These are phyloP conservation scores for Helminthosporium solani DNA, from an alignment of 2,329 filamentous ascomycete genomes.

Conservation along the genomic window DNA sequence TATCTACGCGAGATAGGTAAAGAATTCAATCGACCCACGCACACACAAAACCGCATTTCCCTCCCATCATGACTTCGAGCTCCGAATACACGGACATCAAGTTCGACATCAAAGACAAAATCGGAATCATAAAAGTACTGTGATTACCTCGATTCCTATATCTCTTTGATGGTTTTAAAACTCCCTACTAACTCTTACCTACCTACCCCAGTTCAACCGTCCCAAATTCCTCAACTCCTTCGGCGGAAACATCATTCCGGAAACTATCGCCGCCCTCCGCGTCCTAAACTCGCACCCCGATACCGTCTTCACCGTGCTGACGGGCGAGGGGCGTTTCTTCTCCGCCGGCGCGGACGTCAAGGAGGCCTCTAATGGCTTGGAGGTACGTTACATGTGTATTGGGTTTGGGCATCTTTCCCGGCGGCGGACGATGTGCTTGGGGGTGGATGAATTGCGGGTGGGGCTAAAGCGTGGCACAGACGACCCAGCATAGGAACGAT, in stretches of 20 bases:
- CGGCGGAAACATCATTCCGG: conserved; percentile 47
- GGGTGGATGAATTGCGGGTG: conserved; percentile 1
- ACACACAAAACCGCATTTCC: too few species aligned
- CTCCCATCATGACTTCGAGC: conserved; percentile 19
- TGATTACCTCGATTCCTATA: background rate
- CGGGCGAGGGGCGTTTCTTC: conserved; percentile 54
- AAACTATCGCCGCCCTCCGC: conserved; percentile 47
- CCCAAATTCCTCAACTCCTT: conserved; percentile 53
- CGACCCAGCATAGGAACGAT: conserved; percentile 19
- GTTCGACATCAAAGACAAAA: conserved; percentile 46
- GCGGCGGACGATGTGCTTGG: background rate
- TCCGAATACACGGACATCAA: conserved; percentile 46
- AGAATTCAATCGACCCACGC: too few species aligned
- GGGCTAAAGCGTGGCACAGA: conserved; percentile 15
- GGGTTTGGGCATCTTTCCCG: background rate
- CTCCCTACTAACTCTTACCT: background rate
- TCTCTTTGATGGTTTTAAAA: too few species aligned
- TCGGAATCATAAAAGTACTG: conserved; percentile 50
- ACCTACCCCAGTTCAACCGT: conserved; percentile 47
- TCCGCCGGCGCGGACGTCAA: conserved; percentile 53
- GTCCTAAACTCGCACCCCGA: conserved; percentile 50
- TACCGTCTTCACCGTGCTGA: conserved; percentile 54
- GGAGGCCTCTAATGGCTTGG: conserved; percentile 31
- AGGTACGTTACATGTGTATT: conserved; percentile 20
- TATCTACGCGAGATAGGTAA: too few species aligned